Evolutionary conservation across 2,329 filamentous ascomycete genomes (phyloP).

Genomic region (Colletotrichum sp.): DNA sequence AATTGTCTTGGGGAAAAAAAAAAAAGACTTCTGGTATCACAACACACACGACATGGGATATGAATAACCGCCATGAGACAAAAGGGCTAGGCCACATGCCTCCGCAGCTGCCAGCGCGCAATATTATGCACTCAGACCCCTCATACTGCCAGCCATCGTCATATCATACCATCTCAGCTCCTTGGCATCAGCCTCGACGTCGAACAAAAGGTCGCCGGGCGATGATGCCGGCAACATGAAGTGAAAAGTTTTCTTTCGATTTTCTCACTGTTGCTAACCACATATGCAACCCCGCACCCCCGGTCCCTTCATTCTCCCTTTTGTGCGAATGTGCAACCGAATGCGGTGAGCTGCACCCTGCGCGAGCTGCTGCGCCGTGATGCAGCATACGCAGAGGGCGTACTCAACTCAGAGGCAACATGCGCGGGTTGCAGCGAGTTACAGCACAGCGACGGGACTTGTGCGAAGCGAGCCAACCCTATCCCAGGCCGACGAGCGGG

Average conservation of each 20-base stretch:
- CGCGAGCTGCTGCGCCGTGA: background rate
- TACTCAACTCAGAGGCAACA: background rate
- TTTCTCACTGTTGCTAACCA: background rate
- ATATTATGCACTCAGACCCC: background rate
- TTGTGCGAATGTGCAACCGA: background rate
- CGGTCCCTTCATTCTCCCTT: background rate
- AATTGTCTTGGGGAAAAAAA: background rate
- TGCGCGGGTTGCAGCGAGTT: background rate
- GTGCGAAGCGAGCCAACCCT: background rate
- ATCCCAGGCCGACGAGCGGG: background rate
- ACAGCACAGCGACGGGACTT: background rate
- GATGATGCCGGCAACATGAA: background rate
- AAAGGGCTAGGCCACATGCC: background rate
- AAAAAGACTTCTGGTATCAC: background rate
- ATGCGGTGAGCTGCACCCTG: conserved; percentile 2
- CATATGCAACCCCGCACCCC: background rate
- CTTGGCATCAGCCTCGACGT: background rate
- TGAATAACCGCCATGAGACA: background rate
- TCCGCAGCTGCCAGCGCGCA: background rate
- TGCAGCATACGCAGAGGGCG: background rate
- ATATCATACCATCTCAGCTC: background rate
- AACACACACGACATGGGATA: background rate
- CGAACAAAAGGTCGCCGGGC: background rate
- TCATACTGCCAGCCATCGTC: background rate
- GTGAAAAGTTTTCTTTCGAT: background rate